A percentile compares a stretch with the other conserved stretches of the same genome.
Evolutionary conservation across 2,329 filamentous ascomycete genomes (phyloP).

Genomic region (Knufia fluminis): DNA sequence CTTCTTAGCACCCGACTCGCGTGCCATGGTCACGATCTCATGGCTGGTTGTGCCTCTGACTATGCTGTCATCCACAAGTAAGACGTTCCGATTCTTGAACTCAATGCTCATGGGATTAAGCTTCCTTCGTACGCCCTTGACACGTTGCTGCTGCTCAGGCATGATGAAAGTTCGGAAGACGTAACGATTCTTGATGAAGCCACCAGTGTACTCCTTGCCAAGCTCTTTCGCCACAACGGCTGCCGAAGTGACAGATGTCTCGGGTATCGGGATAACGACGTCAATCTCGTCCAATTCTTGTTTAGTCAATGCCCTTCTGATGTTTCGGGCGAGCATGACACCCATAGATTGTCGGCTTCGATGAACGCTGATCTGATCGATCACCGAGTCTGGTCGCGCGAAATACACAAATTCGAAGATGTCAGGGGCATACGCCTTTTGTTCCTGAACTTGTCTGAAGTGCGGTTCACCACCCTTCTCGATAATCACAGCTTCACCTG

Average conservation of each 20-base stretch:
- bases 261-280: slow-evolving; percentile 68
- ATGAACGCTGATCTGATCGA: slow-evolving; percentile 83
- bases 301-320: slow-evolving; percentile 58
- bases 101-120: slow-evolving; percentile 78
- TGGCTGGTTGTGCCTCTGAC: slow-evolving; percentile 75
- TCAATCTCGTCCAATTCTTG: slow-evolving; percentile 69
- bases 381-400: slow-evolving; percentile 68
- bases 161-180: slow-evolving; percentile 83
- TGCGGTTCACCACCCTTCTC: slow-evolving; percentile 65
- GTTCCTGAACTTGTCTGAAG: slow-evolving; percentile 64
- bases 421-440: slow-evolving; percentile 67
- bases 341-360: slow-evolving; percentile 82
- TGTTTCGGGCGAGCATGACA: slow-evolving; percentile 63
- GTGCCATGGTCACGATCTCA: slow-evolving; percentile 74
- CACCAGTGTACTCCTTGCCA: slow-evolving; percentile 67
- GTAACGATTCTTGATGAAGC: slow-evolving; percentile 83
- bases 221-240: slow-evolving; percentile 65
- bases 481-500: slow-evolving; percentile 78
- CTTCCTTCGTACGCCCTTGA: slow-evolving; percentile 83
- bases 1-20: slow-evolving; percentile 71
- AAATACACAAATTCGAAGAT: slow-evolving; percentile 88
- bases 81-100: slow-evolving; percentile 69
- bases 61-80: slow-evolving; percentile 82
- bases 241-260: slow-evolving; percentile 75
- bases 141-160: slow-evolving; percentile 68